These are phyloP conservation scores for Psilocybe sp. DNA, from an alignment of 768 basidiomycete genomes.

Conservation along the genomic window DNA sequence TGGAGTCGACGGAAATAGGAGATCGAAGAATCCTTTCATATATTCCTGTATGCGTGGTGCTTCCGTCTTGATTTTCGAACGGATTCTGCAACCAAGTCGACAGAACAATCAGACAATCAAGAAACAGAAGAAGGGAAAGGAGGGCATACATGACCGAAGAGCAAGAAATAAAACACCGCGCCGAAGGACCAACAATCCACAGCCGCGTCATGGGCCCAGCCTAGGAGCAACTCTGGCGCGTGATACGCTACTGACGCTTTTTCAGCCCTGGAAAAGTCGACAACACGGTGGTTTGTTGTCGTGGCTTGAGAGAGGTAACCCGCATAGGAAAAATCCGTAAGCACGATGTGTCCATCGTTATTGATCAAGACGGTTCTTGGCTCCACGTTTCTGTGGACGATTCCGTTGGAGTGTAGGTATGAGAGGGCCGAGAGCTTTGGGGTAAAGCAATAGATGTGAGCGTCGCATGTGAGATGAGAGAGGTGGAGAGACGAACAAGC, in stretches of 20 bases:
- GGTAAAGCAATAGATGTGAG: not conserved
- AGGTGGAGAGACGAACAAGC: constrained; percentile 32
- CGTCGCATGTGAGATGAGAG: not conserved
- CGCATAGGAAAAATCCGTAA: constrained; percentile 42
- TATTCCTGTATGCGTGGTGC: constrained; percentile 24
- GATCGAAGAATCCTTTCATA: constrained; percentile 31
- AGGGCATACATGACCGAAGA: constrained; percentile 40
- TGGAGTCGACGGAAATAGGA: constrained; percentile 23
- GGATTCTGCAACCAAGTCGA: constrained; percentile 34
- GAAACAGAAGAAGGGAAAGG: not conserved
- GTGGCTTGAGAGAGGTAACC: constrained; percentile 15
- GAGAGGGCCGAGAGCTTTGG: constrained; percentile 39
- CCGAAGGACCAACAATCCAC: constrained; percentile 66
- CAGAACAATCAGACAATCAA: not conserved
- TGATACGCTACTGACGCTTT: constrained; percentile 24
- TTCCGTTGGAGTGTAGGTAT: constrained; percentile 40
- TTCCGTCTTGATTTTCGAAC: constrained; percentile 23
- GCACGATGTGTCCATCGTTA: constrained; percentile 41
- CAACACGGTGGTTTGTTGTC: constrained; percentile 3
- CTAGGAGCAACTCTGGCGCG: constrained; percentile 54
- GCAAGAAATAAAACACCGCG: constrained; percentile 46
- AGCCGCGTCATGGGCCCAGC: constrained; percentile 49
- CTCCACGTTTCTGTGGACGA: constrained; percentile 44
- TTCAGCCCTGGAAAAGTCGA: not conserved
- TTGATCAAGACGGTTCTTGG: constrained; percentile 45